phyloP scores from a whole-genome alignment of 371 early-diverging fungal genomes.

The Circinella umbellata region DNA sequence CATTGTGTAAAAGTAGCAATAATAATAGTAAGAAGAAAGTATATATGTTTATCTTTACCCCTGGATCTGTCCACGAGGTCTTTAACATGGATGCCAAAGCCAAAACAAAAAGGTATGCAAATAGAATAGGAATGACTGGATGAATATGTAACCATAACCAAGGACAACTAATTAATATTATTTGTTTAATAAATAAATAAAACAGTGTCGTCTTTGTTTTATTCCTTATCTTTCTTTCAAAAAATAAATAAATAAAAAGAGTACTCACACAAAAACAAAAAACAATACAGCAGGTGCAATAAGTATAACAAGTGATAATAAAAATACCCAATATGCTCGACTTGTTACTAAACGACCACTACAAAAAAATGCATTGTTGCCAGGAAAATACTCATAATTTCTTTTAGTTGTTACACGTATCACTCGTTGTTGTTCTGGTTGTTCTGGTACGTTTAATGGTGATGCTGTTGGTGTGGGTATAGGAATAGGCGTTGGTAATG shows the following conservation, averaged over 20 bases:
- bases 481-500: background rate
- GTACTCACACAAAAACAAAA: slow-evolving; percentile 68
- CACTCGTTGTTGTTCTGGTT: slow-evolving; percentile 1
- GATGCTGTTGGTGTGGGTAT: background rate
- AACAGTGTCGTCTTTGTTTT: background rate
- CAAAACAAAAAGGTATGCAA: slow-evolving; percentile 73
- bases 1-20: no score
- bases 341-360: slow-evolving; percentile 75
- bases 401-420: slow-evolving; percentile 6
- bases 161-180: slow-evolving; percentile 53
- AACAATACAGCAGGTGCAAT: slow-evolving; percentile 70
- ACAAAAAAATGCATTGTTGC: slow-evolving; percentile 63
- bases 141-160: slow-evolving; percentile 67
- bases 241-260: background rate
- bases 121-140: slow-evolving; percentile 72
- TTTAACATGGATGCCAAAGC: slow-evolving; percentile 77
- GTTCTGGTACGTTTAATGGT: background rate
- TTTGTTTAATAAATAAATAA: no score
- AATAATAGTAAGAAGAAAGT: background rate
- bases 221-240: no score
- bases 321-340: slow-evolving; percentile 69
- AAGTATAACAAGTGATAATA: slow-evolving; percentile 65
- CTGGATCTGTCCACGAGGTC: slow-evolving; percentile 92
- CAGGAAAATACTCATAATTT: slow-evolving; percentile 41
- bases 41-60: slow-evolving; percentile 48